Percentiles rank a stretch among this genome's conserved stretches.
Evolutionary conservation across 345 rosid genomes (phyloP).

Genomic region (Anastatica hierochuntica): DNA sequence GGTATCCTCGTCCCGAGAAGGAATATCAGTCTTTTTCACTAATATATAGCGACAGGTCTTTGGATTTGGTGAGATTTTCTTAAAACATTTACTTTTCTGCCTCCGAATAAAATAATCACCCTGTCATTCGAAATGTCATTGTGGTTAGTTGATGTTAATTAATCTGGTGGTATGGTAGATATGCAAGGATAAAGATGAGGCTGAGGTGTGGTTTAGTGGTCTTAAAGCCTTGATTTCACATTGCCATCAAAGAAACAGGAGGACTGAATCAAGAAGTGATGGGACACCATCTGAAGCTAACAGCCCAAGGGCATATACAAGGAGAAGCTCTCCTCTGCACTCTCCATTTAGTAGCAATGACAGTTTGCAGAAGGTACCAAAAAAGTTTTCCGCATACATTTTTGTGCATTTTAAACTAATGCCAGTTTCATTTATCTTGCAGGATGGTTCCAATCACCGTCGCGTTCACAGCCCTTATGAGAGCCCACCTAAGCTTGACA

Average conservation of each 20-base stretch:
- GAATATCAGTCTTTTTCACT: slow-evolving; percentile 98
- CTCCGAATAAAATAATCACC: slow-evolving; percentile 3
- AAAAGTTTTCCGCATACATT: slow-evolving; percentile 4
- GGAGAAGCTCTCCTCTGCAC: slow-evolving; percentile 84
- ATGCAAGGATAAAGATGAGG: slow-evolving; percentile 72
- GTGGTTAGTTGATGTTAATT: not conserved
- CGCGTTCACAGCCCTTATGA: slow-evolving; percentile 82
- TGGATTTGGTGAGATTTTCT: slow-evolving; percentile 70
- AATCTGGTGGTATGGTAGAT: slow-evolving; percentile 26
- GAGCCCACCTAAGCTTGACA: slow-evolving; percentile 90
- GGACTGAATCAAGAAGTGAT: slow-evolving; percentile 38
- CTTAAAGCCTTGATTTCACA: slow-evolving; percentile 41
- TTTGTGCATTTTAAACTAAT: slow-evolving; percentile 3
- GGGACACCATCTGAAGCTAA: slow-evolving; percentile 50
- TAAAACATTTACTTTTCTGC: not conserved
- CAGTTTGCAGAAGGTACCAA: slow-evolving; percentile 71
- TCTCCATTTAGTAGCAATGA: slow-evolving; percentile 72
- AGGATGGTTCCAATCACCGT: slow-evolving; percentile 69
- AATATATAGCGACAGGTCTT: slow-evolving; percentile 79
- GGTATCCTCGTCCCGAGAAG: slow-evolving; percentile 98
- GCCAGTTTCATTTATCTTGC: slow-evolving; percentile 10
- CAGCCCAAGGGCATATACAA: slow-evolving; percentile 85
- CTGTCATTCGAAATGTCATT: not conserved
- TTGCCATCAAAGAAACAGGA: slow-evolving; percentile 30
- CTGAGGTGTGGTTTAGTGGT: slow-evolving; percentile 61